Conservation (phyloP, 345 rosid genomes). For the Eutrema yunnanense region DNA sequence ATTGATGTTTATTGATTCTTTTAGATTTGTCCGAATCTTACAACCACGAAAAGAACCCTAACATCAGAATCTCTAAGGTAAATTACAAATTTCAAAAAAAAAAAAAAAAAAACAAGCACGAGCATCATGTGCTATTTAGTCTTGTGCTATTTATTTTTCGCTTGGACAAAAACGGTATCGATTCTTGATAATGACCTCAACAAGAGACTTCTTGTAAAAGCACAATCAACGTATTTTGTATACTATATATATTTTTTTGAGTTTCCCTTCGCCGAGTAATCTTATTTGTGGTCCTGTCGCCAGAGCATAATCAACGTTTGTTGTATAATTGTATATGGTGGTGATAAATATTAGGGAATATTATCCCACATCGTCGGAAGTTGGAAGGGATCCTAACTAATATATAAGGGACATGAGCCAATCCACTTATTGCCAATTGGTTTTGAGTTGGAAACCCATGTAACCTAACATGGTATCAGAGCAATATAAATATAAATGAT, state of each 20-base stretch:
- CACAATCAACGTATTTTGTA: background rate
- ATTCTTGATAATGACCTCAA: constrained; percentile 22
- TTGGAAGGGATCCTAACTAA: no score
- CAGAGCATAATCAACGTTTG: constrained; percentile 7
- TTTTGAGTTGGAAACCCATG: no score
- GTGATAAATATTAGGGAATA: no score
- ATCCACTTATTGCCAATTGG: no score
- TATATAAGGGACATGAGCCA: no score
- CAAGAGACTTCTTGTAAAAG: constrained; percentile 7
- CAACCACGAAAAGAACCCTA: no score
- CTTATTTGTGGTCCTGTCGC: constrained; percentile 17
- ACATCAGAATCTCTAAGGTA: background rate
- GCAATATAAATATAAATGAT: no score
- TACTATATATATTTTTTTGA: background rate
- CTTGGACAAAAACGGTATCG: constrained; percentile 4
- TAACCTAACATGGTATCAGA: no score
- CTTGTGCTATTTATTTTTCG: background rate
- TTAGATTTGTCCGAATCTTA: no score
- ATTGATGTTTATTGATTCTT: no score
- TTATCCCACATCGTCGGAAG: no score
- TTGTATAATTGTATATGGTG: constrained; percentile 2
- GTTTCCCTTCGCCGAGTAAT: background rate
- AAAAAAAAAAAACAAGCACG: background rate
- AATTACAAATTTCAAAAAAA: background rate
- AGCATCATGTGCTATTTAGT: constrained; percentile 9